Evolutionary conservation across 768 basidiomycete species (phyloP).

Genomic region (Clitopilus passeckerianus): DNA sequence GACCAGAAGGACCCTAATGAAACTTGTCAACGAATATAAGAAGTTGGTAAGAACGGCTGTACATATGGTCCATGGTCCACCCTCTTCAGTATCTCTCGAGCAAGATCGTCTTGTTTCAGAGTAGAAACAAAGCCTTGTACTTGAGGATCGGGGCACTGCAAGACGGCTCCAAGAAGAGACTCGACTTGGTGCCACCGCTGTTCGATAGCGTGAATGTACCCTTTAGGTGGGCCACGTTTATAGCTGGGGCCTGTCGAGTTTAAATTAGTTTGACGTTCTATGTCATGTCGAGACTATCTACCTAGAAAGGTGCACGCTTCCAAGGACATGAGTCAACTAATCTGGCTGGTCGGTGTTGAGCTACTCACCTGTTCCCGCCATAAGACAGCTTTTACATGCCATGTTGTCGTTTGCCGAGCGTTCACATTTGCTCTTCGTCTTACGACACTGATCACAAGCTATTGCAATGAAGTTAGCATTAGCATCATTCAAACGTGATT

Average conservation of each 20-base stretch:
- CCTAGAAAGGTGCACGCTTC: slow-evolving; percentile 69
- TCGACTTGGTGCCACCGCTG: slow-evolving; percentile 91
- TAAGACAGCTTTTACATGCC: slow-evolving; percentile 60
- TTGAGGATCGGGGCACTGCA: slow-evolving; percentile 65
- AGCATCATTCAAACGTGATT: not conserved
- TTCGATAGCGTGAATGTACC: slow-evolving; percentile 92
- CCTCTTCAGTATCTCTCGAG: slow-evolving; percentile 68
- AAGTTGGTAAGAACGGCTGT: not conserved
- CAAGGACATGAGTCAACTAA: slow-evolving; percentile 12
- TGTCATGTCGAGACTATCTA: slow-evolving; percentile 13
- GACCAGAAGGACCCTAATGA: slow-evolving; percentile 63
- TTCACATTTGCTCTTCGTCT: slow-evolving; percentile 87
- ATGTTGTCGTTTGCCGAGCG: slow-evolving; percentile 38
- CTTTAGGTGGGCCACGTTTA: slow-evolving; percentile 83
- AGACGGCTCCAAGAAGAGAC: slow-evolving; percentile 77
- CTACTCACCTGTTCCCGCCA: slow-evolving; percentile 47
- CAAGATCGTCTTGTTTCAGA: slow-evolving; percentile 67
- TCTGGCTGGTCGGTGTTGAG: slow-evolving; percentile 1
- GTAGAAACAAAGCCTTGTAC: slow-evolving; percentile 60
- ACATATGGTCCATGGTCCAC: slow-evolving; percentile 83
- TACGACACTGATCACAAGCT: slow-evolving; percentile 88
- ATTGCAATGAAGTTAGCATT: slow-evolving; percentile 7
- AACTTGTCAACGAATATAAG: slow-evolving; percentile 4
- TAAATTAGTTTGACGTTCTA: not conserved
- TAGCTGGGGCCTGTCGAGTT: slow-evolving; percentile 59